A percentile compares a stretch with the other conserved stretches of the same genome.
phyloP scores from a whole-genome alignment of 305 asterid genomes.

The Plantago rigida region DNA sequence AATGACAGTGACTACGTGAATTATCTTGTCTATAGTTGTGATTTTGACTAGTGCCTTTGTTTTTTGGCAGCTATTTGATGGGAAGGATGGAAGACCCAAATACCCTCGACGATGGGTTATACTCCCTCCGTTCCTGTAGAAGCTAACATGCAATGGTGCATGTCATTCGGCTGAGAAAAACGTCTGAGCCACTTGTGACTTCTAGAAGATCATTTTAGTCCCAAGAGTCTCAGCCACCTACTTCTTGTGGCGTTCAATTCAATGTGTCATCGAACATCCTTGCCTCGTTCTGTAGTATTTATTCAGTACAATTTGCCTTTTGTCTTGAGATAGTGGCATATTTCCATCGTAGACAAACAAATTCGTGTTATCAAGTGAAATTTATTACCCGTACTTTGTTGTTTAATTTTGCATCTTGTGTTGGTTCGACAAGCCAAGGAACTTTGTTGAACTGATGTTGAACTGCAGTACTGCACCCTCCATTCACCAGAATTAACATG shows the following conservation, averaged over 20 bases:
- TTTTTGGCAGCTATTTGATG: constrained; percentile 70
- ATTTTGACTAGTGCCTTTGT: constrained; percentile 15
- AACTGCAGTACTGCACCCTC: too few species aligned
- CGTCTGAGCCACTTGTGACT: background rate
- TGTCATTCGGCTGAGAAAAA: constrained; percentile 14
- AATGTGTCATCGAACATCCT: background rate
- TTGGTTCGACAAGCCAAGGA: too few species aligned
- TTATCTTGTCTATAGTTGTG: background rate
- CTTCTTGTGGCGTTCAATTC: background rate
- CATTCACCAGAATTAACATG: too few species aligned
- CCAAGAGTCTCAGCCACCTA: background rate
- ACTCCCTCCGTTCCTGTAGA: constrained; percentile 87
- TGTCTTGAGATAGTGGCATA: background rate
- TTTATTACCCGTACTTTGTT: too few species aligned
- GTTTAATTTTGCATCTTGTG: too few species aligned
- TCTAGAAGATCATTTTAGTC: background rate
- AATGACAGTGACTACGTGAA: background rate
- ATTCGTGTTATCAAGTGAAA: background rate
- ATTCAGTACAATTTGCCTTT: background rate
- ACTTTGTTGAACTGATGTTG: too few species aligned
- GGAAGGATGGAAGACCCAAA: constrained; percentile 77
- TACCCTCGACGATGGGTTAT: constrained; percentile 97
- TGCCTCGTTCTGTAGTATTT: background rate
- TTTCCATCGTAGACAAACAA: background rate
- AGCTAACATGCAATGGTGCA: constrained; percentile 14